Percentiles rank a stretch among this genome's conserved stretches.
phyloP scores from a whole-genome alignment of 208 protist genomes.

The Vickermania ingenoplastis region DNA sequence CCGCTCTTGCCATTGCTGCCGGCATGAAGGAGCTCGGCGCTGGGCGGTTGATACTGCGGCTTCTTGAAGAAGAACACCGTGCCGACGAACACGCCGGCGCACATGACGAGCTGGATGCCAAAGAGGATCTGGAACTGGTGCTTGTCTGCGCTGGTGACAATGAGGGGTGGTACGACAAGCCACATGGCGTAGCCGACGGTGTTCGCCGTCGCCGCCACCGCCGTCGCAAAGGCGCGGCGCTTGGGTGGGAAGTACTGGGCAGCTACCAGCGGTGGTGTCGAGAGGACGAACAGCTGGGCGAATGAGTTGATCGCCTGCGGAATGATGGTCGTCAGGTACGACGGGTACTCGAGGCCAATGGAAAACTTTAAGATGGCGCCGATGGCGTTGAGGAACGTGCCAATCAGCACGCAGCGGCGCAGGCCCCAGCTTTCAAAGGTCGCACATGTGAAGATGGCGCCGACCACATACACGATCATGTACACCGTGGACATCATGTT shows the following conservation, averaged over 20 bases:
- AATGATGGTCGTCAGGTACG: constrained; percentile 40
- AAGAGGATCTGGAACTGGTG: constrained; percentile 58
- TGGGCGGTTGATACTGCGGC: constrained; percentile 28
- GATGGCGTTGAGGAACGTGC: constrained; percentile 30
- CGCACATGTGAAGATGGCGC: constrained; percentile 77
- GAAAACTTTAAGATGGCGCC: constrained; percentile 55
- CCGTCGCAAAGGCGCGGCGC: constrained; percentile 60
- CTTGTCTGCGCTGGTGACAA: constrained; percentile 38
- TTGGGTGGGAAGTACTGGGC: constrained; percentile 65
- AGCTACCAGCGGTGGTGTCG: constrained; percentile 64
- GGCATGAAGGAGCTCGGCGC: constrained; percentile 38
- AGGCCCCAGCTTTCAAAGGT: constrained; percentile 62
- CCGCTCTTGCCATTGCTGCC: constrained; percentile 27
- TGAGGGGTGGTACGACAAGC: constrained; percentile 56
- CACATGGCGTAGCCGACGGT: constrained; percentile 65
- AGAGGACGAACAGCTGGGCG: constrained; percentile 65
- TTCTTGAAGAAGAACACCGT: constrained; percentile 45
- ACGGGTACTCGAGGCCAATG: constrained; percentile 48
- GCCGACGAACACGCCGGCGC: constrained; percentile 19
- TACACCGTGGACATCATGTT: constrained; percentile 71
- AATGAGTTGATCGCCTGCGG: constrained; percentile 62
- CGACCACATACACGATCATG: constrained; percentile 64
- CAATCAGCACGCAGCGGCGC: constrained; percentile 41
- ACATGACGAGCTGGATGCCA: constrained; percentile 59
- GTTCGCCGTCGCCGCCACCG: constrained; percentile 45